phyloP scores from a whole-genome alignment of 1,284 basidiomycete genomes.

The Irpex sp. region DNA sequence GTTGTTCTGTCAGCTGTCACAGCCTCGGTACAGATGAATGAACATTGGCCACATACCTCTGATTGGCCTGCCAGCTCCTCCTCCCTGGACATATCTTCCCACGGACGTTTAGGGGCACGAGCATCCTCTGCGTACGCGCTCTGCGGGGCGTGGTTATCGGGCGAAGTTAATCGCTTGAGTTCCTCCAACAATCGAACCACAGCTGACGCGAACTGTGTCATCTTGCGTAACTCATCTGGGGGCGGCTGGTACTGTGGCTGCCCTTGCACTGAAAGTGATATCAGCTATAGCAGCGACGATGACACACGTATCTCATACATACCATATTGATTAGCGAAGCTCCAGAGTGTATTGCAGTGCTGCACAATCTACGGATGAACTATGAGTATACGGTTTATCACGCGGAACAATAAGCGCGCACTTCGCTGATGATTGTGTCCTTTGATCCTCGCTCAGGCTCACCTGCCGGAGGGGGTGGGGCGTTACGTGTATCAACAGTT shows the following conservation, averaged over 20 bases:
- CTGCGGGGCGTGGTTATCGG: slow-evolving; percentile 26
- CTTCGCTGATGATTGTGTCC: slow-evolving; percentile 20
- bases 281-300: slow-evolving; percentile 28
- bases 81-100: slow-evolving; percentile 62
- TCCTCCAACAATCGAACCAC: slow-evolving; percentile 65
- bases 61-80: slow-evolving; percentile 18
- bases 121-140: slow-evolving; percentile 27
- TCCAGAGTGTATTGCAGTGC: slow-evolving; percentile 53
- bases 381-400: not conserved
- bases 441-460: slow-evolving; percentile 18
- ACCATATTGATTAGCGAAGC: slow-evolving; percentile 65
- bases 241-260: slow-evolving; percentile 45
- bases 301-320: slow-evolving; percentile 17
- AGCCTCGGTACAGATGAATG: not conserved
- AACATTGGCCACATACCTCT: slow-evolving; percentile 21
- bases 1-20: slow-evolving; percentile 14
- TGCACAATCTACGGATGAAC: slow-evolving; percentile 43
- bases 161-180: slow-evolving; percentile 36
- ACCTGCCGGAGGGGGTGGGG: slow-evolving; percentile 4
- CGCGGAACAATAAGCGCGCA: slow-evolving; percentile 5
- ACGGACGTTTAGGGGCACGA: slow-evolving; percentile 67
- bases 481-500: slow-evolving; percentile 26
- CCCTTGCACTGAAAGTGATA: slow-evolving; percentile 22
- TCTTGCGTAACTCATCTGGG: slow-evolving; percentile 54
- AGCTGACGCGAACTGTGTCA: slow-evolving; percentile 55